These are phyloP conservation scores for Komagataella populi DNA, from an alignment of 805 yeast species.

Conservation along the genomic window DNA sequence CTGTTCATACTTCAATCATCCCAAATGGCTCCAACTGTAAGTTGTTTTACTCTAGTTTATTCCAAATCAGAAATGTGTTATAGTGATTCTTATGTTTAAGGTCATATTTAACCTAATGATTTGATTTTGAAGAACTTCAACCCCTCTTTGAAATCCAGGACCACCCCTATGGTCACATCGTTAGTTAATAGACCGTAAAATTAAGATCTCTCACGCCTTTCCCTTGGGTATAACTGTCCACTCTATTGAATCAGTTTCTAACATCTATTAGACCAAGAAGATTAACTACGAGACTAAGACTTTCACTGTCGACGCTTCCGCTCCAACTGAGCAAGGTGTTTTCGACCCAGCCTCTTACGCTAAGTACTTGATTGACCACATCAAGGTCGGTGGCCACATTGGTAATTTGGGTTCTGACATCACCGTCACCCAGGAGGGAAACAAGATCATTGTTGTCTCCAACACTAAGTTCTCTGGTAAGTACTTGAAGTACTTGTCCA, in stretches of 20 bases:
- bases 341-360: conserved; percentile 96
- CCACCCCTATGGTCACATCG: conserved; percentile 31
- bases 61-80: conserved; percentile 3
- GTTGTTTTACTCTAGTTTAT: conserved; percentile 18
- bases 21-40: conserved; percentile 86
- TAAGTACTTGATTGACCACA: conserved; percentile 97
- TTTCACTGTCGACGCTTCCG: conserved; percentile 91
- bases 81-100: conserved; percentile 5
- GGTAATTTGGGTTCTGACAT: conserved; percentile 96
- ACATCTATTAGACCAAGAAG: conserved; percentile 51
- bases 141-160: conserved; percentile 14
- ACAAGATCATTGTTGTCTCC: conserved; percentile 82
- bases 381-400: conserved; percentile 93
- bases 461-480: conserved; percentile 97
- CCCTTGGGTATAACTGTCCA: conserved; percentile 63
- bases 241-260: conserved; percentile 11
- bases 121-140: conserved; percentile 8
- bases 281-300: conserved; percentile 65
- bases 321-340: conserved; percentile 95
- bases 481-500: conserved; percentile 98
- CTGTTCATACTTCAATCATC: neutral
- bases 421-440: conserved; percentile 76
- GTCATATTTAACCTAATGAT: conserved; percentile 8
- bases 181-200: conserved; percentile 17
- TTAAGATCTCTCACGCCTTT: conserved; percentile 2